Conservation (phyloP, 345 rosid species). For the Populus simonii region DNA sequence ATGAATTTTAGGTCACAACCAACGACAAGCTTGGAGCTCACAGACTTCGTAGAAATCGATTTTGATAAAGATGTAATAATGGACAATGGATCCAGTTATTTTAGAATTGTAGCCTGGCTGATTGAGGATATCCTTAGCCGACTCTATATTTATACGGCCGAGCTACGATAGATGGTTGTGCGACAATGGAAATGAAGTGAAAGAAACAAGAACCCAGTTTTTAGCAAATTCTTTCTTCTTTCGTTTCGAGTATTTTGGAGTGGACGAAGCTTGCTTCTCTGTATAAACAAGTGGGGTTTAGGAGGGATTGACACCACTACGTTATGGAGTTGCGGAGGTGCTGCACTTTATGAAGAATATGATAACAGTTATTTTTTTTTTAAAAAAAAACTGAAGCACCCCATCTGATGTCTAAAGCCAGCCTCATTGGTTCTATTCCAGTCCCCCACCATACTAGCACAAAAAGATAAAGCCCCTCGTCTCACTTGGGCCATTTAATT, state of each 20-base stretch:
- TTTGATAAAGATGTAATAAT: not conserved
- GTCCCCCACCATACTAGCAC: not conserved
- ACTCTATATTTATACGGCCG: not conserved
- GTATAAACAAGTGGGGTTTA: not conserved
- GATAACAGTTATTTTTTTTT: no score
- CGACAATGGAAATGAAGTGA: not conserved
- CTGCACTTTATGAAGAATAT: no score
- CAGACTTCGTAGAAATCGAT: not conserved
- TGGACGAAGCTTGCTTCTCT: not conserved
- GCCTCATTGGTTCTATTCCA: not conserved
- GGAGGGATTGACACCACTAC: not conserved
- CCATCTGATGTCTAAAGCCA: not conserved
- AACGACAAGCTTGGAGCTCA: not conserved
- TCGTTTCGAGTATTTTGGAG: no score
- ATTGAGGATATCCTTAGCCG: not conserved
- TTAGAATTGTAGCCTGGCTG: not conserved
- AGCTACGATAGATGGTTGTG: not conserved
- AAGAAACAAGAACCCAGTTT: not conserved
- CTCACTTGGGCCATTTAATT: not conserved
- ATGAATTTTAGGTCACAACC: not conserved
- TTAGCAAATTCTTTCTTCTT: not conserved
- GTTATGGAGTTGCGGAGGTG: not conserved
- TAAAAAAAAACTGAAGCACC: not conserved
- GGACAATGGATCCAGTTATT: not conserved
- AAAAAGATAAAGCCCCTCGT: not conserved